phyloP scores from a whole-genome alignment of 257 asterid genomes.

The Verbascum thapsus region DNA sequence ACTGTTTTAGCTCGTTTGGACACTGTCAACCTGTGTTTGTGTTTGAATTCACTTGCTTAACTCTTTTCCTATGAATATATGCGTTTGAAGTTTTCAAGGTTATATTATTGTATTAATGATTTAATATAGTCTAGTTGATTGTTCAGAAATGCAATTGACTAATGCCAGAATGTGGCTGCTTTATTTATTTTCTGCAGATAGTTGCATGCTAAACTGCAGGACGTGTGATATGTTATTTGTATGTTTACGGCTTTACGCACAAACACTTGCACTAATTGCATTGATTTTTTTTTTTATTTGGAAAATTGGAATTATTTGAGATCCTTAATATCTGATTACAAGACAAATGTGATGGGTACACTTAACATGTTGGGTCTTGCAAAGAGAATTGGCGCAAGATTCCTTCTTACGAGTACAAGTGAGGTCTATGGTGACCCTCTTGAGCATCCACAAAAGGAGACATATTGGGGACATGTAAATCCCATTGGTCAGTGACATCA shows the following conservation, averaged over 20 bases:
- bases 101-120: not conserved
- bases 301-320: slow-evolving; percentile 29
- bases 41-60: not conserved
- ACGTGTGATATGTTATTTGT: not conserved
- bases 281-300: slow-evolving; percentile 11
- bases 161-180: not conserved
- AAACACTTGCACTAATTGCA: slow-evolving; percentile 2
- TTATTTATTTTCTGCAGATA: too few relatives aligned
- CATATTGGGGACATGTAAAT: slow-evolving; percentile 89
- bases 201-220: too few relatives aligned
- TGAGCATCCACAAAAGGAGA: slow-evolving; percentile 91
- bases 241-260: not conserved
- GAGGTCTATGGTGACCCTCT: slow-evolving; percentile 93
- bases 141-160: not conserved
- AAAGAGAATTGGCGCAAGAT: slow-evolving; percentile 74
- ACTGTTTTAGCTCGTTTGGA: too few relatives aligned
- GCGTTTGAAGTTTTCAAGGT: not conserved
- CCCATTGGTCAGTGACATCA: slow-evolving; percentile 56
- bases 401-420: slow-evolving; percentile 82
- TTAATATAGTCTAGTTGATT: not conserved
- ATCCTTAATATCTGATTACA: slow-evolving; percentile 58
- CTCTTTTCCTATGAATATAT: not conserved
- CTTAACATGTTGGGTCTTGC: slow-evolving; percentile 92
- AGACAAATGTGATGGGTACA: slow-evolving; percentile 91
- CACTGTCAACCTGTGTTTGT: too few relatives aligned